phyloP scores from a whole-genome alignment of 1,139 yeast genomes.

The Pichia cactophila region DNA sequence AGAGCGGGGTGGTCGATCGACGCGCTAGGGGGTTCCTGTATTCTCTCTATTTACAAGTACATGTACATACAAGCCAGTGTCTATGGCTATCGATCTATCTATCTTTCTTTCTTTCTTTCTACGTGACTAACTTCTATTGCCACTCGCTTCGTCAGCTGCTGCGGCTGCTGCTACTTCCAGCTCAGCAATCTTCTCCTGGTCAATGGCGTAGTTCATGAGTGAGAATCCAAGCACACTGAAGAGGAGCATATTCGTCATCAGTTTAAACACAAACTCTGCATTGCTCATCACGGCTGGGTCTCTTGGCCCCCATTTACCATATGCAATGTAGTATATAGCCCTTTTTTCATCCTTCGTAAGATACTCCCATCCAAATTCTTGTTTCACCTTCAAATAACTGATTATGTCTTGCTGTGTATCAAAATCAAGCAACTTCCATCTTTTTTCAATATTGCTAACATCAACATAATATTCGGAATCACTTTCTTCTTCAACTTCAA shows the following conservation, averaged over 20 bases:
- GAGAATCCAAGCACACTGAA: slow-evolving; percentile 29
- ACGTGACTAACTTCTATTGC: too few relatives aligned
- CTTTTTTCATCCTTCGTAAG: slow-evolving; percentile 46
- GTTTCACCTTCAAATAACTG: slow-evolving; percentile 48
- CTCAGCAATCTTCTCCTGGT: slow-evolving; percentile 18
- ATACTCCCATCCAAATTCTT: slow-evolving; percentile 53
- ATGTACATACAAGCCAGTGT: too few relatives aligned
- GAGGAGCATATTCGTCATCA: slow-evolving; percentile 26
- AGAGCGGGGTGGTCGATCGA: too few relatives aligned
- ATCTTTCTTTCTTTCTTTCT: too few relatives aligned
- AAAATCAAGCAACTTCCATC: slow-evolving; percentile 52
- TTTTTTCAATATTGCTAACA: slow-evolving; percentile 36
- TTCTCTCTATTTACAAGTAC: too few relatives aligned
- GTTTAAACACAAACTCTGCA: slow-evolving; percentile 27
- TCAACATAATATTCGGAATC: slow-evolving; percentile 29
- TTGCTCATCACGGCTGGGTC: slow-evolving; percentile 19
- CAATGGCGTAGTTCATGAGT: slow-evolving; percentile 24
- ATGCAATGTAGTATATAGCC: slow-evolving; percentile 52
- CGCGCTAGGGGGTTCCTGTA: too few relatives aligned
- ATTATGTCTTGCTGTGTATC: slow-evolving; percentile 53
- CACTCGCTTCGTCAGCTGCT: background rate
- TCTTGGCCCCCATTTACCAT: slow-evolving; percentile 60
- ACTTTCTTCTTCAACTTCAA: slow-evolving; percentile 8
- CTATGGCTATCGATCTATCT: too few relatives aligned
- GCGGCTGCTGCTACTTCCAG: slow-evolving; percentile 4